Evolutionary conservation across 495 filamentous ascomycete genomes (phyloP).

Genomic region (Neohortaea acidophila): DNA sequence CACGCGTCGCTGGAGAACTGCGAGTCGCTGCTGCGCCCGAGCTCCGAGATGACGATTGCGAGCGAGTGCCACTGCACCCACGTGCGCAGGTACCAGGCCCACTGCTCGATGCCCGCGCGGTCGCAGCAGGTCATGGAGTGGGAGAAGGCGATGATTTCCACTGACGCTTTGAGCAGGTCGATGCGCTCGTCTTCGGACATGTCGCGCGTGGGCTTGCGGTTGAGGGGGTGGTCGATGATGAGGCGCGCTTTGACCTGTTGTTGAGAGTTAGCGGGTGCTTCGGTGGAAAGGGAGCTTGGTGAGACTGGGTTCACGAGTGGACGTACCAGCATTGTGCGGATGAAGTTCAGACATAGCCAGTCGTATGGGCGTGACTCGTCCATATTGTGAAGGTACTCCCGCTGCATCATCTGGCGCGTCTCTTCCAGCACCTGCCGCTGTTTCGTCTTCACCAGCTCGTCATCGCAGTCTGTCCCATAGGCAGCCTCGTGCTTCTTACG

Average conservation of each 20-base stretch:
- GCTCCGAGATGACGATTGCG: slow-evolving; percentile 10
- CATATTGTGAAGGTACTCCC: slow-evolving; percentile 3
- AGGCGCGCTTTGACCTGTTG: slow-evolving; percentile 7
- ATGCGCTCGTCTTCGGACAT: slow-evolving; percentile 3
- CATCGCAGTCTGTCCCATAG: background rate
- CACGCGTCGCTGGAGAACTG: slow-evolving; percentile 8
- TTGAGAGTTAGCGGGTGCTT: too few species aligned
- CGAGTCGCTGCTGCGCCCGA: slow-evolving; percentile 6
- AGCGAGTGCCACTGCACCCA: slow-evolving; percentile 13
- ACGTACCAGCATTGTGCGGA: slow-evolving; percentile 1
- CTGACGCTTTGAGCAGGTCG: slow-evolving; percentile 3
- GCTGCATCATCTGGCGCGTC: background rate
- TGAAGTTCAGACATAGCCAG: background rate
- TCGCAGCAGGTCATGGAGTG: slow-evolving; percentile 1
- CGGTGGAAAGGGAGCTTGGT: too few species aligned
- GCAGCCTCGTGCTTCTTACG: too few species aligned
- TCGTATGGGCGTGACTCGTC: slow-evolving; percentile 7
- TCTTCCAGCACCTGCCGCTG: background rate
- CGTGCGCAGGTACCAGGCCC: slow-evolving; percentile 9
- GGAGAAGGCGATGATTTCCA: slow-evolving; percentile 3
- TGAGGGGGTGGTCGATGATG: slow-evolving; percentile 4
- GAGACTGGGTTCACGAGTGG: too few species aligned
- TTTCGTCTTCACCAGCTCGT: background rate
- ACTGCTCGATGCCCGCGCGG: background rate
- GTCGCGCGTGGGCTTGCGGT: slow-evolving; percentile 2